Percentiles rank a stretch among this genome's conserved stretches.
phyloP scores from a whole-genome alignment of 2,329 filamentous ascomycete species.

The Penicillium sclerotigenum region DNA sequence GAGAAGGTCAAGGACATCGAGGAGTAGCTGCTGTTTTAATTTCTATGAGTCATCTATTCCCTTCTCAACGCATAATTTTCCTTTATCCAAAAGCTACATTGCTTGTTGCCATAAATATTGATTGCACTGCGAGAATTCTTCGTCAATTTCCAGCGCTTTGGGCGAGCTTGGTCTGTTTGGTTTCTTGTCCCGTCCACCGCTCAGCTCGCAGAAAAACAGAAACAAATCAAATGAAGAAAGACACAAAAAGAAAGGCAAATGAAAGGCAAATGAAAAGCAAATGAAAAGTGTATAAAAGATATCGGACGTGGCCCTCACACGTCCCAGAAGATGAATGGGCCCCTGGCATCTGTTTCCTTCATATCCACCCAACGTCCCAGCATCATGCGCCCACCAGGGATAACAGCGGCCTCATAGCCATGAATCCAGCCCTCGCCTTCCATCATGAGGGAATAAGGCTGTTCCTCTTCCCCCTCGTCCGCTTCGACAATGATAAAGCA shows the following conservation, averaged over 20 bases:
- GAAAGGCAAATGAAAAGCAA: not conserved
- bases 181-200: not conserved
- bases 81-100: not conserved
- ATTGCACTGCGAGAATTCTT: not conserved
- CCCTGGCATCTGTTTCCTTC: constrained; percentile 14
- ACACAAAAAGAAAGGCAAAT: not conserved
- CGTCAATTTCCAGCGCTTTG: not conserved
- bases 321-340: constrained; percentile 37
- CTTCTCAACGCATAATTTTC: constrained; percentile 16
- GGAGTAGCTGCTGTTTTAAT: constrained; percentile 53
- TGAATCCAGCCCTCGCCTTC: constrained; percentile 34
- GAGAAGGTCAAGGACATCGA: constrained; percentile 96
- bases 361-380: constrained; percentile 48
- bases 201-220: not conserved
- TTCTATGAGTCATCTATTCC: constrained; percentile 15
- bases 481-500: constrained; percentile 36
- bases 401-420: constrained; percentile 48
- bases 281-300: not conserved
- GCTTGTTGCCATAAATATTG: not conserved
- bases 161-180: not conserved
- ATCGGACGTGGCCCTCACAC: constrained; percentile 4
- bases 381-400: constrained; percentile 49
- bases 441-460: constrained; percentile 10
- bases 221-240: not conserved
- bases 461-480: not conserved